phyloP scores from a whole-genome alignment of 495 filamentous ascomycete species.

The Talaromyces adpressus region DNA sequence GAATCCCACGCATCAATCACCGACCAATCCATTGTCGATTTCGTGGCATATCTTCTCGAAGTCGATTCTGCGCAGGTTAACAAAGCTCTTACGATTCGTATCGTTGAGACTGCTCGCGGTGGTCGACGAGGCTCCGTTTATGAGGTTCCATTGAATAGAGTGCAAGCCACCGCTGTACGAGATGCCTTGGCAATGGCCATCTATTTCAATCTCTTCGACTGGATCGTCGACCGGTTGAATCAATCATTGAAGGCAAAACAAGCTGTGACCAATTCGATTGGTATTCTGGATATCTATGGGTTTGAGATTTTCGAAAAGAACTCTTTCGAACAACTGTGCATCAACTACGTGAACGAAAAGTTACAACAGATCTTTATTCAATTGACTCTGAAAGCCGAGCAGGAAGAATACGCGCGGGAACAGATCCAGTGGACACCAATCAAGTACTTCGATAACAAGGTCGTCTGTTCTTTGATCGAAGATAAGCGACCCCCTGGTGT shows the following conservation, averaged over 20 bases:
- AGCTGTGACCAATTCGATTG: constrained; percentile 72
- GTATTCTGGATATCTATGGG: constrained; percentile 98
- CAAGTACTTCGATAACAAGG: constrained; percentile 99
- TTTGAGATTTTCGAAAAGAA: constrained; percentile 99
- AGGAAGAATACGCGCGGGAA: constrained; percentile 95
- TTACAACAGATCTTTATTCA: constrained; percentile 99
- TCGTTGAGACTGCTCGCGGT: constrained; percentile 84
- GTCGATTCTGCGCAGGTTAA: constrained; percentile 74
- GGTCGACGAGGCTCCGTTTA: constrained; percentile 75
- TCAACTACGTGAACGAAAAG: constrained; percentile 99
- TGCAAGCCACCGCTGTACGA: constrained; percentile 85
- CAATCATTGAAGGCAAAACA: constrained; percentile 76
- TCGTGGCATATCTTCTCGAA: constrained; percentile 88
- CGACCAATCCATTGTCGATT: constrained; percentile 87
- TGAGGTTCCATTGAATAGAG: constrained; percentile 84
- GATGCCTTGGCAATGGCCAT: constrained; percentile 93
- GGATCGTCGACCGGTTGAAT: constrained; percentile 94
- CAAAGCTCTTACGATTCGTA: constrained; percentile 81
- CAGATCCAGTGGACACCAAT: constrained; percentile 99
- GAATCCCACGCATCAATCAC: constrained; percentile 76
- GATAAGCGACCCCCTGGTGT: constrained; percentile 86
- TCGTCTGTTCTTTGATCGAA: constrained; percentile 97
- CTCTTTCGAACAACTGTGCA: constrained; percentile 98
- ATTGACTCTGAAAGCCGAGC: constrained; percentile 90
- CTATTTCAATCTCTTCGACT: constrained; percentile 97